Evolutionary conservation across 192 early-diverging fungal species (phyloP).

Genomic region (Coemansia interrupta): DNA sequence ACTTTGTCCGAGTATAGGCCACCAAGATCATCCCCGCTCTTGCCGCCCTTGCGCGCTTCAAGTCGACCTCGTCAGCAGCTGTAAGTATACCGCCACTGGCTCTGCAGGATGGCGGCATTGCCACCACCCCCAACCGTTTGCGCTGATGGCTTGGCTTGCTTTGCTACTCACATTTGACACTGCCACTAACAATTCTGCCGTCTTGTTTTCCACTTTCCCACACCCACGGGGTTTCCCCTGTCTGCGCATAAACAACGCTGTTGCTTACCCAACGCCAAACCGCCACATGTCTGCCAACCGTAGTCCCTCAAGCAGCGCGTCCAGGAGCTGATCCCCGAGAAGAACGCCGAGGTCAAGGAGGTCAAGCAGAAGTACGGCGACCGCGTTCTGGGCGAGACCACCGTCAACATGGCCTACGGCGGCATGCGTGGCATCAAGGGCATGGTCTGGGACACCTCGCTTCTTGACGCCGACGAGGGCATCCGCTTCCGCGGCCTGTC

Average conservation of each 20-base stretch:
- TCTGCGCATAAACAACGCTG: too few species aligned
- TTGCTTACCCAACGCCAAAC: too few species aligned
- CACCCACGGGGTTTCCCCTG: background rate
- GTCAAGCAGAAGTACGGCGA: slow-evolving; percentile 87
- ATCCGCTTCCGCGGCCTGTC: slow-evolving; percentile 96
- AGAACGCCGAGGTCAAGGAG: slow-evolving; percentile 92
- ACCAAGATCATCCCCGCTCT: slow-evolving; percentile 36
- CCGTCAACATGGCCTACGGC: slow-evolving; percentile 96
- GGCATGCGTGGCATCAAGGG: slow-evolving; percentile 99
- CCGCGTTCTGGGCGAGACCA: slow-evolving; percentile 89
- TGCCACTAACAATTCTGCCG: background rate
- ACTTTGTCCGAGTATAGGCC: slow-evolving; percentile 22
- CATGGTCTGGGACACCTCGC: slow-evolving; percentile 97
- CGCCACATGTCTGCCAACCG: background rate
- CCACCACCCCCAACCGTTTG: background rate
- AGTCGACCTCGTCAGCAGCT: slow-evolving; percentile 50
- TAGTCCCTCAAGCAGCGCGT: slow-evolving; percentile 86
- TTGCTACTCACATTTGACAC: too few species aligned
- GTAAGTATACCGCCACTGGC: slow-evolving; percentile 51
- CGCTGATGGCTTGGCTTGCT: background rate
- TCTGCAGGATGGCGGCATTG: background rate
- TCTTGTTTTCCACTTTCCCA: slow-evolving; percentile 6
- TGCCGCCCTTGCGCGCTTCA: slow-evolving; percentile 51
- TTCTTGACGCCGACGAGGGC: slow-evolving; percentile 96
- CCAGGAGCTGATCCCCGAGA: slow-evolving; percentile 89